Evolutionary conservation across 2,329 filamentous ascomycete species (phyloP).

Genomic region (Calonectria pauciramosa): DNA sequence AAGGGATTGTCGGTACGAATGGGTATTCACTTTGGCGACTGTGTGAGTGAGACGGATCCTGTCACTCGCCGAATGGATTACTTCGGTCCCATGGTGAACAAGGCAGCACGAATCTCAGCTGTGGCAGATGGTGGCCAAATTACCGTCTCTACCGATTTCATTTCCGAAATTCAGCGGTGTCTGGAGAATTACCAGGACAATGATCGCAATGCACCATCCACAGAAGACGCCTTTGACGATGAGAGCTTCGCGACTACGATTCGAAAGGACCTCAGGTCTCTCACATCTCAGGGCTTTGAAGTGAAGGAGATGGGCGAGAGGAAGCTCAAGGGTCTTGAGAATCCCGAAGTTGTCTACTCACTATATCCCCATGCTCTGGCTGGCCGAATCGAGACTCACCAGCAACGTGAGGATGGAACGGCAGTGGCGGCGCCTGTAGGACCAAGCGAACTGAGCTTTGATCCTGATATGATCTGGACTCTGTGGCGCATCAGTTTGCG

Average conservation of each 20-base stretch:
- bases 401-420: conserved; percentile 62
- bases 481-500: conserved; percentile 91
- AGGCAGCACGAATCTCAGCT: conserved; percentile 91
- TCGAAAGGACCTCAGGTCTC: conserved; percentile 85
- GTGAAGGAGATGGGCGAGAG: conserved; percentile 96
- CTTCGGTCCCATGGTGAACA: conserved; percentile 99
- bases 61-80: conserved; percentile 99
- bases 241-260: conserved; percentile 83
- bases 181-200: conserved; percentile 90
- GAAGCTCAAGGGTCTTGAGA: conserved; percentile 96
- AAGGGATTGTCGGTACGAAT: conserved; percentile 95
- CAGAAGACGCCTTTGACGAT: conserved; percentile 78
- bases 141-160: conserved; percentile 96
- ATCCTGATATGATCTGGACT: conserved; percentile 88
- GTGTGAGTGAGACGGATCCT: conserved; percentile 94
- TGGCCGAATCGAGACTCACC: conserved; percentile 81
- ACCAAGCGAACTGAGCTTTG: conserved; percentile 78
- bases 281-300: conserved; percentile 94
- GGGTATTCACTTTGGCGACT: conserved; percentile 96
- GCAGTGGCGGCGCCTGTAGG: conserved; percentile 72
- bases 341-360: conserved; percentile 94
- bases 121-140: conserved; percentile 98
- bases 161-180: conserved; percentile 93
- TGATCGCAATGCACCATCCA: conserved; percentile 77
- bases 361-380: conserved; percentile 93